Evolutionary conservation across 192 early-diverging fungal genomes (phyloP).

Genomic region (Coemansia sp.): DNA sequence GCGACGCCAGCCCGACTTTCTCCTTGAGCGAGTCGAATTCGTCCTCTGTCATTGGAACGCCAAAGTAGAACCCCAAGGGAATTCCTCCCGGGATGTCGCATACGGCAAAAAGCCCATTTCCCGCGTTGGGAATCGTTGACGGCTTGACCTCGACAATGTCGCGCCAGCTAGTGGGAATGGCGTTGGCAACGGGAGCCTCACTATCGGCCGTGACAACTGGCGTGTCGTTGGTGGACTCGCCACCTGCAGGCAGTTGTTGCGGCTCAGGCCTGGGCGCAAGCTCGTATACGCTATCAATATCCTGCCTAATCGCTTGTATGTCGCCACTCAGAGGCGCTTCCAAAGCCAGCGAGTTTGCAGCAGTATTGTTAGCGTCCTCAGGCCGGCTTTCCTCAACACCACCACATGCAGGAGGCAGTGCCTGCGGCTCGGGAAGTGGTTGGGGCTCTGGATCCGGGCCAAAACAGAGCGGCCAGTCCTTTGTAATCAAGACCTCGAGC

Average conservation of each 20-base stretch:
- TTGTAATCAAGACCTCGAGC: constrained; percentile 64
- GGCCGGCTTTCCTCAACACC: background rate
- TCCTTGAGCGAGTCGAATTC: constrained; percentile 91
- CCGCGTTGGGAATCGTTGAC: constrained; percentile 66
- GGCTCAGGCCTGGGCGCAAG: background rate
- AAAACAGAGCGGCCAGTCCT: constrained; percentile 89
- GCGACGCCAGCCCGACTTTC: constrained; percentile 68
- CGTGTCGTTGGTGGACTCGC: background rate
- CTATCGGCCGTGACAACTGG: background rate
- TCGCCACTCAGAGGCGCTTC: background rate
- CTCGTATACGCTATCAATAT: background rate
- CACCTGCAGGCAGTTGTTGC: background rate
- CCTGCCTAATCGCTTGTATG: background rate
- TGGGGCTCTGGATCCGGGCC: constrained; percentile 37
- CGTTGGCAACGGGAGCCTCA: background rate
- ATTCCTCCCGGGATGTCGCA: constrained; percentile 69
- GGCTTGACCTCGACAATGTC: constrained; percentile 65
- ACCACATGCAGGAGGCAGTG: background rate
- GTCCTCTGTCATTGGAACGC: constrained; percentile 93
- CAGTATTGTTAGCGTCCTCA: background rate
- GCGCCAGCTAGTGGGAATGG: constrained; percentile 56
- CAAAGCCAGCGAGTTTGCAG: background rate
- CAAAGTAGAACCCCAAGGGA: constrained; percentile 90
- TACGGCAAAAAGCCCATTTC: constrained; percentile 74
- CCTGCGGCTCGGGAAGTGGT: background rate